phyloP scores from a whole-genome alignment of 2,329 filamentous ascomycete species.

The Fusarium citri region DNA sequence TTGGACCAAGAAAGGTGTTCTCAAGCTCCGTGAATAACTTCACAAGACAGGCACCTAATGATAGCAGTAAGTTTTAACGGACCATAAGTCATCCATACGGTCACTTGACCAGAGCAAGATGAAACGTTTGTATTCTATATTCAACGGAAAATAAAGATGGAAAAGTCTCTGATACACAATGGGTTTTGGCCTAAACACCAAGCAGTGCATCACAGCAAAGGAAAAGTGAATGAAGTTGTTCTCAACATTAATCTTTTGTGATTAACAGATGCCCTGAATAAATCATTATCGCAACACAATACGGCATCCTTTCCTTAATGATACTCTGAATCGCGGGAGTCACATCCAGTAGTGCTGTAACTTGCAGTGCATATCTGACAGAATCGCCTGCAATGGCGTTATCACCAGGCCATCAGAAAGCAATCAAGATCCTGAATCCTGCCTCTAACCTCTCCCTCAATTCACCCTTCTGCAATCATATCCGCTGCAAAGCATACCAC shows the following conservation, averaged over 20 bases:
- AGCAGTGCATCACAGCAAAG: neutral
- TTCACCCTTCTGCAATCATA: neutral
- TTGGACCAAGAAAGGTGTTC: neutral
- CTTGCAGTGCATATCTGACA: slow-evolving; percentile 2
- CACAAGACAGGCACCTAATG: neutral
- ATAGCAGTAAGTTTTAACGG: neutral
- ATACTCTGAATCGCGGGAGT: slow-evolving; percentile 8
- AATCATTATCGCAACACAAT: neutral
- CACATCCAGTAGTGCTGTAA: slow-evolving; percentile 10
- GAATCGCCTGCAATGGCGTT: slow-evolving; percentile 2
- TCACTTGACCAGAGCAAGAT: neutral
- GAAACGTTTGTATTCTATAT: neutral
- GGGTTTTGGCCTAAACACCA: slow-evolving; percentile 5
- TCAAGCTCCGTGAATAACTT: neutral
- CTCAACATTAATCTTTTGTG: neutral
- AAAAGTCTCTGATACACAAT: neutral
- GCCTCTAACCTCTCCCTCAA: neutral
- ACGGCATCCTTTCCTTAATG: neutral
- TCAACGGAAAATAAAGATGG: neutral
- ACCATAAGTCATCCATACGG: neutral
- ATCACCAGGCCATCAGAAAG: neutral
- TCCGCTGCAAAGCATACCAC: neutral
- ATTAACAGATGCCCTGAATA: neutral
- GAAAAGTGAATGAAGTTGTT: neutral
- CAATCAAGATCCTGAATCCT: neutral